A percentile compares a stretch with the other conserved stretches of the same genome.
These are phyloP conservation scores for Umbelopsis sp. DNA, from an alignment of 192 early-diverging fungal species.

Conservation along the genomic window DNA sequence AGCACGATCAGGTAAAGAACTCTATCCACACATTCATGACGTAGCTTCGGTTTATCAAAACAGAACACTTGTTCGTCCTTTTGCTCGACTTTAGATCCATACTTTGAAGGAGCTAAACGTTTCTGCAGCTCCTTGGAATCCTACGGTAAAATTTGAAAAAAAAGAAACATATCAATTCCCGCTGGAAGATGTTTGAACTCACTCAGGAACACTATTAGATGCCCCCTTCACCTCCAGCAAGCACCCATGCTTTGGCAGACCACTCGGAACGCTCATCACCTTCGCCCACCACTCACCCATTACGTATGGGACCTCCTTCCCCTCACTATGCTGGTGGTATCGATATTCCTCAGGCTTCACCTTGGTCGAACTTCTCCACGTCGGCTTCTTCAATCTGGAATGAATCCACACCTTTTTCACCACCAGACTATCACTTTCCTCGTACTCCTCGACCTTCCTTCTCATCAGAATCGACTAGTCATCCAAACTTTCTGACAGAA, in stretches of 20 bases:
- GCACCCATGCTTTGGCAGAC: background rate
- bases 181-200: too few relatives aligned
- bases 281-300: slow-evolving; percentile 6
- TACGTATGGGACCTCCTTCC: background rate
- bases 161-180: background rate
- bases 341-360: slow-evolving; percentile 4
- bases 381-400: slow-evolving; percentile 6
- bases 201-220: background rate
- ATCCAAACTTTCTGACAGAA: slow-evolving; percentile 2
- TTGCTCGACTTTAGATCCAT: background rate
- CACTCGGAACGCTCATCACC: slow-evolving; percentile 7
- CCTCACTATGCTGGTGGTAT: slow-evolving; percentile 6
- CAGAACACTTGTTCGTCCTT: too few relatives aligned
- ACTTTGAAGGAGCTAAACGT: slow-evolving; percentile 6
- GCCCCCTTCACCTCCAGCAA: slow-evolving; percentile 11
- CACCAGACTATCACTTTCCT: slow-evolving; percentile 7
- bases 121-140: slow-evolving; percentile 4
- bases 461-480: background rate
- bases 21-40: background rate
- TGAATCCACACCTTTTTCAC: background rate
- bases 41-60: background rate
- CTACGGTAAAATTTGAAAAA: background rate
- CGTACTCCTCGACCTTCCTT: slow-evolving; percentile 12
- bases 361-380: slow-evolving; percentile 11
- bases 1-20: background rate